Evolutionary conservation across 1,284 basidiomycete genomes (phyloP).

Genomic region (Golubevia sp.): DNA sequence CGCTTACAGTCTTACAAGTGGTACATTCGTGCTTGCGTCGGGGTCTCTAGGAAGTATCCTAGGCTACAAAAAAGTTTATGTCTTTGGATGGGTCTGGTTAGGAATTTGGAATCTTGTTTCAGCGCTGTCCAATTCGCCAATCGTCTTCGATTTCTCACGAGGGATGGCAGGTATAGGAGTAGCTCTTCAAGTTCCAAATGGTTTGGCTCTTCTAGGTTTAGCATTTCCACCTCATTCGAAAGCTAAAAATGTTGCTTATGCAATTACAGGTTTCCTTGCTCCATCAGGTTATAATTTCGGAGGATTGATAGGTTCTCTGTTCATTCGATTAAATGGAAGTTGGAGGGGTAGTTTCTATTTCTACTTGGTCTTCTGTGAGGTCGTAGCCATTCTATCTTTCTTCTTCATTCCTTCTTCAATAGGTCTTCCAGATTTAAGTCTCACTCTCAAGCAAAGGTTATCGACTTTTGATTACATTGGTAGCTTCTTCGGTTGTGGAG

Average conservation of each 20-base stretch:
- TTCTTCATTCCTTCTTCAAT: conserved; percentile 12
- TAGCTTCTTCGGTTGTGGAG: conserved; percentile 25
- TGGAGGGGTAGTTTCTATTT: conserved; percentile 20
- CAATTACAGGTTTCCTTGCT: no score
- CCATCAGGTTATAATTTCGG: no score
- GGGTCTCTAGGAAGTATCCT: conserved; percentile 36
- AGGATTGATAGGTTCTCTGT: no score
- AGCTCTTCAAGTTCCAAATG: conserved; percentile 35
- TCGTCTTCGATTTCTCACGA: conserved; percentile 43
- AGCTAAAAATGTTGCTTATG: no score
- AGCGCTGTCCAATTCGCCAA: conserved; percentile 26
- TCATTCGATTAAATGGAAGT: no score
- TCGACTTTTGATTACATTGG: conserved; percentile 27
- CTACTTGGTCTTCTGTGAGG: conserved; percentile 18
- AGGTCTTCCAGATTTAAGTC: no score
- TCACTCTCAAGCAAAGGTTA: not conserved
- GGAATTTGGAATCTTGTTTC: conserved; percentile 23
- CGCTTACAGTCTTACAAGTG: conserved; percentile 33
- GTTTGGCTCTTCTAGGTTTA: conserved; percentile 29
- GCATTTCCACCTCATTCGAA: no score
- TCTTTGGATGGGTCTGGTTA: conserved; percentile 28
- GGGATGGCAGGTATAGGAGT: conserved; percentile 35
- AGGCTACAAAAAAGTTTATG: conserved; percentile 28
- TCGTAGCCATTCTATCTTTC: conserved; percentile 15
- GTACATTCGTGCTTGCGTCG: conserved; percentile 40